Percentiles rank a stretch among this genome's conserved stretches.
Evolutionary conservation across 2,329 filamentous ascomycete species (phyloP).

Genomic region (Knufia petricola): DNA sequence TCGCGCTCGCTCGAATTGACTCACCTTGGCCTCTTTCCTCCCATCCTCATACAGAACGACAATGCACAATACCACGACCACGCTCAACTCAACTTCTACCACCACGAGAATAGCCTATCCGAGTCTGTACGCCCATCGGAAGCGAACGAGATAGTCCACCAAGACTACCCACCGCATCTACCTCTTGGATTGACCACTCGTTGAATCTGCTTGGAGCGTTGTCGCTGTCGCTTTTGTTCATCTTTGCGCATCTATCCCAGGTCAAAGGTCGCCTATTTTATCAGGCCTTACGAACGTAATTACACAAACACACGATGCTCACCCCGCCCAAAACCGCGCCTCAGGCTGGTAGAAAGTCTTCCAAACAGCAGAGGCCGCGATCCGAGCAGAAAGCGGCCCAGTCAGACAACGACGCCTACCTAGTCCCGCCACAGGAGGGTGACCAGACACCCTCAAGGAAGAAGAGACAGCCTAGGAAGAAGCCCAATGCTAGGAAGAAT

Average conservation of each 20-base stretch:
- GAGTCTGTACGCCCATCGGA: constrained; percentile 17
- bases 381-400: constrained; percentile 28
- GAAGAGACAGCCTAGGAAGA: constrained; percentile 29
- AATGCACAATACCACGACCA: constrained; percentile 20
- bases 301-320: constrained; percentile 35
- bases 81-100: constrained; percentile 12
- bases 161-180: not conserved
- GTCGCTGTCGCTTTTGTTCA: constrained; percentile 21
- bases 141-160: constrained; percentile 20
- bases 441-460: constrained; percentile 29
- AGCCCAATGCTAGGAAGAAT: constrained; percentile 22
- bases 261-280: constrained; percentile 39
- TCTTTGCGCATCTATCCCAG: constrained; percentile 24
- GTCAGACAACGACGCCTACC: constrained; percentile 26
- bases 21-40: constrained; percentile 4
- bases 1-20: constrained; percentile 8
- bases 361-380: constrained; percentile 33
- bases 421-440: constrained; percentile 23
- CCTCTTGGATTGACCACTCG: constrained; percentile 1
- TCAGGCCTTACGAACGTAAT: constrained; percentile 35
- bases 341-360: constrained; percentile 36
- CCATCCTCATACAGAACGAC: constrained; percentile 9
- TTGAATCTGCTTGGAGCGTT: constrained; percentile 9
- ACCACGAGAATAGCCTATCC: constrained; percentile 16
- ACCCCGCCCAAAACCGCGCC: constrained; percentile 29